Evolutionary conservation across 352 stramenopile genomes (phyloP), one percentile per base, ranked within the genome.

Genomic region (Globisporangium spinosum): DNA sequence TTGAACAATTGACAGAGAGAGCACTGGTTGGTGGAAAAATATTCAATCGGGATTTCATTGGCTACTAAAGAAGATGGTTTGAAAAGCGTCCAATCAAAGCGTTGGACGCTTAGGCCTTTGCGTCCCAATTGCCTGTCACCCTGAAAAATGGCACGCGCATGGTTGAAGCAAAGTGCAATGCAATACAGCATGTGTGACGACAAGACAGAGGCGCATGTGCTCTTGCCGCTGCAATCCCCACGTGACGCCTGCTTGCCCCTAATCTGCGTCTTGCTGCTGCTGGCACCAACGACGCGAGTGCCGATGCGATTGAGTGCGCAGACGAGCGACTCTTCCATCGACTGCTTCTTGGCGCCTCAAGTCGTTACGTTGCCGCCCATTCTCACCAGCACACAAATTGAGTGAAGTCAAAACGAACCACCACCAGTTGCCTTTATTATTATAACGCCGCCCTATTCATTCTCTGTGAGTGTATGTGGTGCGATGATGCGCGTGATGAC

Each of bases 11-110:
- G 15, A 4, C 3, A n/a, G 10, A 40, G 20, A 55, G 13, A 13
- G 6, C 1, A 7, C 6, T 64, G 40, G 25, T 64, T 64, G 58
- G 58, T 8, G 45, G 15, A 64, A 64, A 64, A 64, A 5, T 2
- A 13, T 12, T 43, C 12, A 43, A 3, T 9, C 2, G 10, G 2
- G 3, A 13, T 56, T 0, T 35, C 25, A 64, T 64, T 64, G 58
- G 58, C 27, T 25, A 25, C 23, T 40, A 56, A 64, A 43, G 10
- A 40, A 7, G 9, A 38, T 59, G 54, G 34, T 38, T 59, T 55
- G 13, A 9, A 25, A 2, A 1, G 8, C 56, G 56, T 61, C 56
- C 20, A 61, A 61, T 61, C 25, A 56, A 23, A 34, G 4, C 2
- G 38, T 64, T 64, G 17, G 58, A 64, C 58, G 58, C 32, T 38